Conservation (phyloP, 2,329 filamentous ascomycete species). For the Gyromitra esculenta region DNA sequence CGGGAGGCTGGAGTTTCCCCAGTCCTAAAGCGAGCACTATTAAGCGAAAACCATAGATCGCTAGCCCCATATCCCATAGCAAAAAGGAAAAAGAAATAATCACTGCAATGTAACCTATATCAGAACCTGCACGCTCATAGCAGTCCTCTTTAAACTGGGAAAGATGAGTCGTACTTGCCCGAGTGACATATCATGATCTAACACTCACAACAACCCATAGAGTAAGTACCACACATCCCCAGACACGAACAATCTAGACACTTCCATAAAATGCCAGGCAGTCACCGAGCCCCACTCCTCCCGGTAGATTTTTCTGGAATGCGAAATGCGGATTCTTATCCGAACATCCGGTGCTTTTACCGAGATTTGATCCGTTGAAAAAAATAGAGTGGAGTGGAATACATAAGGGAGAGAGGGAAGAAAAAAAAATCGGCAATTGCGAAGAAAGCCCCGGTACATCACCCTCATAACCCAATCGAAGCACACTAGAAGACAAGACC, state of each 20-base stretch:
- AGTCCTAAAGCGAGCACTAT: neutral
- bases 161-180: neutral
- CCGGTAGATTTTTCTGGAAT: conserved; percentile 27
- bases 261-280: too few species aligned
- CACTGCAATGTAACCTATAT: neutral
- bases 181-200: conserved; percentile 28
- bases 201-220: neutral
- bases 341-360: conserved; percentile 41
- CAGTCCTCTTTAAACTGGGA: neutral
- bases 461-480: conserved; percentile 20
- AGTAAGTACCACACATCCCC: neutral
- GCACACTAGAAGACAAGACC: neutral
- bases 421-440: neutral
- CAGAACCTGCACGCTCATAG: neutral
- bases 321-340: conserved; percentile 16
- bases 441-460: conserved; percentile 19
- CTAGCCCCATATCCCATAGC: neutral
- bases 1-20: neutral
- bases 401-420: neutral
- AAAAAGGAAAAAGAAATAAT: neutral
- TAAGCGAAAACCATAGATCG: neutral
- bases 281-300: neutral
- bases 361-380: conserved; percentile 30
- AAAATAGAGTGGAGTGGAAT: neutral
- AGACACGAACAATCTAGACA: neutral